These are phyloP conservation scores for Alloascoidea hylecoeti DNA, from an alignment of 805 yeast species.

Conservation along the genomic window DNA sequence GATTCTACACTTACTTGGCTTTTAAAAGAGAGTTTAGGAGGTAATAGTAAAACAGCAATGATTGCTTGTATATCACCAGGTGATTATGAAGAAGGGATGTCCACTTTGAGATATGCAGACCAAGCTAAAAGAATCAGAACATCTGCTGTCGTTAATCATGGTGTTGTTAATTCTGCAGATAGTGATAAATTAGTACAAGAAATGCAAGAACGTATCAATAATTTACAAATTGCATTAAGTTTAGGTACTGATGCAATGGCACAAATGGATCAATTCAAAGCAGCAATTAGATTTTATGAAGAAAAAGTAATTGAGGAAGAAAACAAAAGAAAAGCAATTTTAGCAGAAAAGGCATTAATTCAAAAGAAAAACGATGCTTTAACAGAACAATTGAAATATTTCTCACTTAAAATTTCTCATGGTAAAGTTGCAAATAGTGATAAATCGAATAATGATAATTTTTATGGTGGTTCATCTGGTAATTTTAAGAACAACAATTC, in stretches of 20 bases:
- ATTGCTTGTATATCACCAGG: constrained; percentile 67
- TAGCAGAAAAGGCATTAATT: constrained; percentile 9
- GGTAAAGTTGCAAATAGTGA: no score
- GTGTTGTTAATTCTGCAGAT: constrained; percentile 20
- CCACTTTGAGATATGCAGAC: constrained; percentile 67
- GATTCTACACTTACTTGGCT: constrained; percentile 67
- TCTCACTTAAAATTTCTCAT: no score
- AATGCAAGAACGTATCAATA: constrained; percentile 23
- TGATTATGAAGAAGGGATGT: constrained; percentile 64
- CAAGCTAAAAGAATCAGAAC: constrained; percentile 60
- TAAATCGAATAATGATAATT: no score
- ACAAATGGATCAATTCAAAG: constrained; percentile 14
- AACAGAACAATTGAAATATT: no score
- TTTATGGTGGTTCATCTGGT: no score
- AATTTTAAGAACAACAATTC: no score
- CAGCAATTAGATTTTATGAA: constrained; percentile 15
- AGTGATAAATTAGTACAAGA: constrained; percentile 21
- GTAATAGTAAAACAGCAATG: constrained; percentile 80
- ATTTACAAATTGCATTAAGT: constrained; percentile 12
- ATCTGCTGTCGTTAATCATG: constrained; percentile 37
- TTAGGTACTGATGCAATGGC: constrained; percentile 9
- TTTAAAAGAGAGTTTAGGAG: constrained; percentile 73
- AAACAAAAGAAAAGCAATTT: constrained; percentile 15
- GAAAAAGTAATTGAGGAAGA: constrained; percentile 16
- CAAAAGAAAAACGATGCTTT: constrained; percentile 1